These are phyloP conservation scores for Xeromyces bisporus DNA, from an alignment of 495 filamentous ascomycete species.

Conservation along the genomic window DNA sequence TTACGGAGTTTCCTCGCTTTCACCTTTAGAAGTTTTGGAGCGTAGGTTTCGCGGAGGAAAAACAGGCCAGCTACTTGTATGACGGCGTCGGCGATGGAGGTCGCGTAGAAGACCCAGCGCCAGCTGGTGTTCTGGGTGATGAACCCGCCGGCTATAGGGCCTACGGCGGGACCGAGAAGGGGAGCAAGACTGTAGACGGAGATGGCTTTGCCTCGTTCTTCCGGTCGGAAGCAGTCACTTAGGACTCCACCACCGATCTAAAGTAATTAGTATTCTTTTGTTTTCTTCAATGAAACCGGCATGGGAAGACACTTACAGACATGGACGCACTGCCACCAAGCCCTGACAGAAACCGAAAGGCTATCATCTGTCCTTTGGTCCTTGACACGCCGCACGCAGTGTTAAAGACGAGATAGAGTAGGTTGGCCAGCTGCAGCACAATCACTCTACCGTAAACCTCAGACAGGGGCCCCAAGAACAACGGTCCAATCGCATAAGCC, in stretches of 20 bases:
- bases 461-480: conserved; percentile 52
- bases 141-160: conserved; percentile 47
- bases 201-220: conserved; percentile 48
- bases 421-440: conserved; percentile 43
- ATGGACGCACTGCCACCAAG: conserved; percentile 39
- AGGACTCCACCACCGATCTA: conserved; percentile 44
- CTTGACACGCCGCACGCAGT: conserved; percentile 35
- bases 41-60: conserved; percentile 55
- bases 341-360: conserved; percentile 39
- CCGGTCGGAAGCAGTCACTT: conserved; percentile 42
- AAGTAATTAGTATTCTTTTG: conserved; percentile 1
- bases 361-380: conserved; percentile 36
- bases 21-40: conserved; percentile 39
- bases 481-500: conserved; percentile 53
- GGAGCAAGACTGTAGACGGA: conserved; percentile 48
- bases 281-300: background rate
- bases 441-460: conserved; percentile 57
- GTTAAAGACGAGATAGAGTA: conserved; percentile 49
- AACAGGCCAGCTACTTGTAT: conserved; percentile 49
- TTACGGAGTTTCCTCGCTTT: conserved; percentile 41
- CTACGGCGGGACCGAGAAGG: conserved; percentile 48
- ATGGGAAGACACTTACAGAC: conserved; percentile 20
- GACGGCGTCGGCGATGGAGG: conserved; percentile 41
- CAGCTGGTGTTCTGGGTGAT: conserved; percentile 52
- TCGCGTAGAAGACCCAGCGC: conserved; percentile 54